These are phyloP conservation scores for Solanum hybrid DNA, from an alignment of 305 asterid species.

Conservation along the genomic window DNA sequence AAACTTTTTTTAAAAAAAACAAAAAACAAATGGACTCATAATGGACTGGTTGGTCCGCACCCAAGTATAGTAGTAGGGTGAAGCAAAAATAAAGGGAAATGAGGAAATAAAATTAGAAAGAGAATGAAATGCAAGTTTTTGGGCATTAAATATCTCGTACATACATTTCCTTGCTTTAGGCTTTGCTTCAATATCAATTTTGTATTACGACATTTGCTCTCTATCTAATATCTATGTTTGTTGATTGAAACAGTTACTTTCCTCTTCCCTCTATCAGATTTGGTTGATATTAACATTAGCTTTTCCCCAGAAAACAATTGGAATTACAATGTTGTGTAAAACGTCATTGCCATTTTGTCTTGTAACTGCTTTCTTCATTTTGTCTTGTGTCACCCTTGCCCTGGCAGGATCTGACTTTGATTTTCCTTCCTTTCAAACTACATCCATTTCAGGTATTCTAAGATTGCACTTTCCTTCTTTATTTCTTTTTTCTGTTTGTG, in stretches of 20 bases:
- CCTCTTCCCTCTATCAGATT: neutral
- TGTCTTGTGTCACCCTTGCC: slow-evolving; percentile 15
- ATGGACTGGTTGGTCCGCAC: neutral
- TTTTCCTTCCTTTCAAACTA: slow-evolving; percentile 13
- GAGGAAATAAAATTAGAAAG: neutral
- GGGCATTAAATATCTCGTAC: neutral
- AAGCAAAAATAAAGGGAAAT: neutral
- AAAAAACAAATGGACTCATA: too few species aligned
- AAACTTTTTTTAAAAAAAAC: neutral
- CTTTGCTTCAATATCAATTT: neutral
- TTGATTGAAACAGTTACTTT: neutral
- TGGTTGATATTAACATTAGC: neutral
- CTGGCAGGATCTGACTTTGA: slow-evolving; percentile 11
- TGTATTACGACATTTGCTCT: neutral
- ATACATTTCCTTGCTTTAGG: neutral
- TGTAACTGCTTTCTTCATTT: slow-evolving; percentile 15
- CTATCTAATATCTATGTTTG: neutral
- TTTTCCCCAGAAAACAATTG: neutral
- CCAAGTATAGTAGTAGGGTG: neutral
- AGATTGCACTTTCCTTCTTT: neutral
- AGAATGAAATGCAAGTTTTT: neutral
- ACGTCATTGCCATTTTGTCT: slow-evolving; percentile 15
- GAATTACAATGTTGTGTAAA: slow-evolving; percentile 19
- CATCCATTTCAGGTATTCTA: slow-evolving; percentile 25
- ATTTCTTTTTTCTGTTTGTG: neutral